Evolutionary conservation across 192 early-diverging fungal genomes (phyloP).

Genomic region (Coemansia sp.): DNA sequence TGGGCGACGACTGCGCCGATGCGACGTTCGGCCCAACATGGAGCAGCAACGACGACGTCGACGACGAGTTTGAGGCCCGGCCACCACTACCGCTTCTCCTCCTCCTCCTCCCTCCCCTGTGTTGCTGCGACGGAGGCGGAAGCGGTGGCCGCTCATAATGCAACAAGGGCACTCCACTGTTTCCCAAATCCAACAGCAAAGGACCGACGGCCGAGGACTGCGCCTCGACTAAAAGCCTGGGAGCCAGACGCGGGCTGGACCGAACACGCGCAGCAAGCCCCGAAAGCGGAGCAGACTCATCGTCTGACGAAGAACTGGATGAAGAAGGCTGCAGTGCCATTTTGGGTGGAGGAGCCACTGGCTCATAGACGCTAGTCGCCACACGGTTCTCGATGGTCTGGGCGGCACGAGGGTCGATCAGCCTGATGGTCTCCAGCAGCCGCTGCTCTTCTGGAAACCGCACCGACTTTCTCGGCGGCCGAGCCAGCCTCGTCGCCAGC

Average conservation of each 20-base stretch:
- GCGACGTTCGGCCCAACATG: slow-evolving; percentile 35
- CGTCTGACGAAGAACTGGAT: neutral
- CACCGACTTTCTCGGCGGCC: slow-evolving; percentile 25
- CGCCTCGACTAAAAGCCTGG: no score
- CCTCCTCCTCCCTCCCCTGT: neutral
- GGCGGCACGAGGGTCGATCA: slow-evolving; percentile 30
- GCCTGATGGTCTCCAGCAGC: slow-evolving; percentile 36
- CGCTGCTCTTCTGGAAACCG: slow-evolving; percentile 43
- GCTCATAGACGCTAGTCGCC: neutral
- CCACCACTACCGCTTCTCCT: neutral
- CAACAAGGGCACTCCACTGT: no score
- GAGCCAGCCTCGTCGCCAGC: neutral
- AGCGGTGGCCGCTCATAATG: neutral
- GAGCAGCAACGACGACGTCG: neutral
- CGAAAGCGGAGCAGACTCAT: neutral
- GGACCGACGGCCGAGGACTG: neutral
- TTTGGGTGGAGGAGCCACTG: neutral
- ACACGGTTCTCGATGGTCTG: slow-evolving; percentile 28
- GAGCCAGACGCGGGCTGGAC: slow-evolving; percentile 23
- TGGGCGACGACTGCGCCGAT: slow-evolving; percentile 45
- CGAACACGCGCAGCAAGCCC: slow-evolving; percentile 21
- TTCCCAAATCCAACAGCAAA: neutral
- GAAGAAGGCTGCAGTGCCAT: neutral
- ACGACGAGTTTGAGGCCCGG: neutral
- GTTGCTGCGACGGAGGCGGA: neutral